A percentile compares a stretch with the other conserved stretches of the same genome.
Conservation (phyloP, 164 flowering plant species). For the Umbilicus rupestris region DNA sequence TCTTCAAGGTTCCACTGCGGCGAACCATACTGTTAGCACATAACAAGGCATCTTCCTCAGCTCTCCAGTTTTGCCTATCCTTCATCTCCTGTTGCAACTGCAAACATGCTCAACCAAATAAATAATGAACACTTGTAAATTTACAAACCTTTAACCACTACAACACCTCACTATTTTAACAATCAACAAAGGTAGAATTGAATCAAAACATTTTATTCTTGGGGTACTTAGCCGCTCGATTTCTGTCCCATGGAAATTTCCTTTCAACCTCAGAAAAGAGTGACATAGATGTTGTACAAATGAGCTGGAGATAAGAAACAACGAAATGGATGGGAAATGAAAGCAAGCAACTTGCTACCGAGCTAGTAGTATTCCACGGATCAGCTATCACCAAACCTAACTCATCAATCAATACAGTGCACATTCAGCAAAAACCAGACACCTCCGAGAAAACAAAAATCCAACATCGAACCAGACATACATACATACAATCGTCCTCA, state of each 20-base stretch:
- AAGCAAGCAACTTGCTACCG: too few species aligned
- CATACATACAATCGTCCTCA: conserved; percentile 1
- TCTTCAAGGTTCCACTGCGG: conserved; percentile 86
- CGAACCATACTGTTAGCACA: conserved; percentile 77
- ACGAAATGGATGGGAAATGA: too few species aligned
- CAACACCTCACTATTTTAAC: neutral
- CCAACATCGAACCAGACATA: neutral
- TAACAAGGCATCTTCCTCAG: conserved; percentile 77
- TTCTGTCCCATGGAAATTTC: too few species aligned
- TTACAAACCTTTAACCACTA: neutral
- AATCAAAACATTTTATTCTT: too few species aligned
- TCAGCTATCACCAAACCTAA: too few species aligned
- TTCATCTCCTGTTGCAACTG: conserved; percentile 51
- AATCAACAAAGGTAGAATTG: too few species aligned
- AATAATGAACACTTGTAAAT: too few species aligned
- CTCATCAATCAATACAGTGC: neutral
- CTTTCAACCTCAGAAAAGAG: too few species aligned
- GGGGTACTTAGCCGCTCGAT: too few species aligned
- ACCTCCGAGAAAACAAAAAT: neutral
- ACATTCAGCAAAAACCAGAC: neutral
- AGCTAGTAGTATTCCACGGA: too few species aligned
- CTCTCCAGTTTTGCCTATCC: conserved; percentile 83
- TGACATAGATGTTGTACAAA: too few species aligned
- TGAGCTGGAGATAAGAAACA: too few species aligned
- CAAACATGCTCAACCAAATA: neutral